phyloP scores from a whole-genome alignment of 1,139 yeast genomes.

The Taphrina flavorubra region DNA sequence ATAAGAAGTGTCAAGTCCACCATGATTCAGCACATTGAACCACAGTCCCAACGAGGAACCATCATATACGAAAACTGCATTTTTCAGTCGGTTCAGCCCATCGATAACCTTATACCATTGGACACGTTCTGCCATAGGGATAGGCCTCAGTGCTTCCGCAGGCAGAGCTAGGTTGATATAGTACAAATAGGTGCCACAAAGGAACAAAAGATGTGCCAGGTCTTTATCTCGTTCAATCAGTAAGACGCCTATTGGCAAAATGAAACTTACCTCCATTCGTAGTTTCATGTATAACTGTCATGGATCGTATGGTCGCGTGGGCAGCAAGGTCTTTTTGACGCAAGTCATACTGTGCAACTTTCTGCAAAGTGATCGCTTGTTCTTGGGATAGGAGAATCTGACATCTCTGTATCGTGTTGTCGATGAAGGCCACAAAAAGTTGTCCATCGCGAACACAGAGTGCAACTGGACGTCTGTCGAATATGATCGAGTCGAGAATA shows the following conservation, averaged over 20 bases:
- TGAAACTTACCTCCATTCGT: not conserved
- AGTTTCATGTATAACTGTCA: conserved; percentile 2
- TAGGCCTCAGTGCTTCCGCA: not conserved
- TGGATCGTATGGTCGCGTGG: not conserved
- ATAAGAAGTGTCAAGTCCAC: not conserved
- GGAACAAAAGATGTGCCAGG: conserved; percentile 1
- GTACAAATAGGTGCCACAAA: not conserved
- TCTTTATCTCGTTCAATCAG: not conserved
- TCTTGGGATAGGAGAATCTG: conserved; percentile 12
- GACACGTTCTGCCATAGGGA: conserved; percentile 1
- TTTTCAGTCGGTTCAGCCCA: conserved; percentile 14
- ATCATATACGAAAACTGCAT: conserved; percentile 13
- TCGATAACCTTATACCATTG: conserved; percentile 22
- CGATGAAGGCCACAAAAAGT: not conserved
- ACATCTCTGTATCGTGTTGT: not conserved
- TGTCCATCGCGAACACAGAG: not conserved
- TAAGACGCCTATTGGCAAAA: not conserved
- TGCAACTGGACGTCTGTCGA: not conserved
- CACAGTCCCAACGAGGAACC: conserved; percentile 9
- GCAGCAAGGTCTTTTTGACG: not conserved
- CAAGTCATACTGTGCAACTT: not conserved
- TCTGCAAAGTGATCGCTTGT: not conserved
- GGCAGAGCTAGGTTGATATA: not conserved
- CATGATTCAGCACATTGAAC: not conserved
- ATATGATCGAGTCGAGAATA: not conserved